A percentile compares a stretch with the other conserved stretches of the same genome.
Evolutionary conservation across 2,329 filamentous ascomycete species (phyloP).

Genomic region (Colletotrichum somersetense): DNA sequence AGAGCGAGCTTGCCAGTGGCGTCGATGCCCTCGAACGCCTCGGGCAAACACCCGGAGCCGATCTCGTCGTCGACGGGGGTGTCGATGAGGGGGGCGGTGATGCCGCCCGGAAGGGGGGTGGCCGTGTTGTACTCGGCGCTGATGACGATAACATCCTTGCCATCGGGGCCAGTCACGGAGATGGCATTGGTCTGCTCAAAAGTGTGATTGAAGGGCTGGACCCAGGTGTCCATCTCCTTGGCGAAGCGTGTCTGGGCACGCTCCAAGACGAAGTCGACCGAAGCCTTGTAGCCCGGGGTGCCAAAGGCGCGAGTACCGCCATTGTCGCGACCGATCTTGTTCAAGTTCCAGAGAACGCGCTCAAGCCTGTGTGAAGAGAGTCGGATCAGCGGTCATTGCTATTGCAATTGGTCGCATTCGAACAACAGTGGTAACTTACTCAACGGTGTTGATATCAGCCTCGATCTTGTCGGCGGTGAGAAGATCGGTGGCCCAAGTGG

Average conservation of each 20-base stretch:
- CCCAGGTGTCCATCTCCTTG: conserved; percentile 56
- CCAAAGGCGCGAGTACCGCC: conserved; percentile 67
- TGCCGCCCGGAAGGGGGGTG: conserved; percentile 54
- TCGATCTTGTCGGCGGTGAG: conserved; percentile 56
- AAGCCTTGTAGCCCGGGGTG: conserved; percentile 63
- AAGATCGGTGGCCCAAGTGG: conserved; percentile 44
- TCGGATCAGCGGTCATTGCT: not conserved
- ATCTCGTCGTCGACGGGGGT: conserved; percentile 53
- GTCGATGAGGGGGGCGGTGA: conserved; percentile 53
- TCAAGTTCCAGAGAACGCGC: conserved; percentile 60
- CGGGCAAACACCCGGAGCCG: conserved; percentile 56
- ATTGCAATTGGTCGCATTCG: not conserved
- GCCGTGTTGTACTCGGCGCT: conserved; percentile 60
- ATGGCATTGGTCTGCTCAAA: conserved; percentile 57
- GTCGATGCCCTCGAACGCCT: conserved; percentile 58
- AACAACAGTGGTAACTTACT: conserved; percentile 47
- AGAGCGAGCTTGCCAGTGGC: conserved; percentile 59
- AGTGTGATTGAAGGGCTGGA: conserved; percentile 54
- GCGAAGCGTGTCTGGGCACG: conserved; percentile 48
- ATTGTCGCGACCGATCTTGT: conserved; percentile 61
- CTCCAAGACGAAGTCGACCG: conserved; percentile 62
- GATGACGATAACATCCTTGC: conserved; percentile 57
- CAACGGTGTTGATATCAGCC: conserved; percentile 53
- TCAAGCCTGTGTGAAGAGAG: conserved; percentile 53
- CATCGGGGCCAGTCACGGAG: conserved; percentile 58